Base-by-base conservation (phyloP, 768 basidiomycete genomes). In the Tulasnella sp. region DNA sequence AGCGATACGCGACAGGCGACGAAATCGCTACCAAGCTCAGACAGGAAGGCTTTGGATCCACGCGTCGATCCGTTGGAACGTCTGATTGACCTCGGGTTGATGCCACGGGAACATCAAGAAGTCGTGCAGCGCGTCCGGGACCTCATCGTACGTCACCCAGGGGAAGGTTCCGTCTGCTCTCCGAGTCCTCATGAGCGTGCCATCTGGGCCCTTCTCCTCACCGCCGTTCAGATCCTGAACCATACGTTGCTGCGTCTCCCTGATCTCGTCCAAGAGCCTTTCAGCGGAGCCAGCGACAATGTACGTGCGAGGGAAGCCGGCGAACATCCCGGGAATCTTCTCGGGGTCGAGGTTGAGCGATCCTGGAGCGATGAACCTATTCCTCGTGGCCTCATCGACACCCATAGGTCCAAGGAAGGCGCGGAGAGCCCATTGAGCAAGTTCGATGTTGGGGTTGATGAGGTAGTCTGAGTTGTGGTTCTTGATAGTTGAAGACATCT, bases 281-380 rank as follows among this genome's bases (percentile, higher is more conserved):
- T 85, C 83, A 2, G 78, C 78, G 4, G 77, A 79, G 15, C 84
- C 84, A 4, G 73, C 75, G 5, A 75, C 72, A 45, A 86, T 76
- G 68, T 82, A 83, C 0, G 82, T 83, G 21, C 76, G 71, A 1
- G 84, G 83, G 69, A 81, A 85, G 17, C 75, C 77, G 38, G 69
- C 73, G 69, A 85, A 86, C 55, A 71, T 66, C 10, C 76, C 70
- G 3, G 65, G 51, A 27, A 71, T 63, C 7, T 66, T 23, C 8
- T 49, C 64, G 0, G 74, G 71, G 47, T 75, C 27, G 19, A 48
- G 47, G n/a, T 48, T 21, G 21, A 48, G 47, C 17, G 79, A 81
- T 7, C 77, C 78, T 3, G 84, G 83, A 0, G 83, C 85, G 32
- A 86, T 73, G 62, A 82, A 84, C 27, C 72, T 71, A 64, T 78